Conservation (phyloP, 1,284 basidiomycete species). For the Laetiporus sulphureus region DNA sequence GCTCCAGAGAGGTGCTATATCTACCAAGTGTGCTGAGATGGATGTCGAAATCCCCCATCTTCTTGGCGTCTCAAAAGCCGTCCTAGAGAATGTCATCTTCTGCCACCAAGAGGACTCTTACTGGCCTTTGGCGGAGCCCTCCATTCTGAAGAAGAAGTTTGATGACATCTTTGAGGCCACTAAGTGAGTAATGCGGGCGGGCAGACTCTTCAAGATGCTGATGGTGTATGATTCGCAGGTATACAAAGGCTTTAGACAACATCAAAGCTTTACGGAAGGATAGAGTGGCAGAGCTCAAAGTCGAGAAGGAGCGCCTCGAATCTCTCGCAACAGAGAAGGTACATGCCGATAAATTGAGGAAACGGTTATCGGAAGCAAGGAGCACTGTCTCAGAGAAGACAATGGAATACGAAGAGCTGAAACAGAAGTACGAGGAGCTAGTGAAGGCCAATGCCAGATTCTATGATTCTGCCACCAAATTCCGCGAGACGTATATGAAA, state of each 20-base stretch:
- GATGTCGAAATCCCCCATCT: constrained; percentile 89
- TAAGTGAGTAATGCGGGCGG: constrained; percentile 43
- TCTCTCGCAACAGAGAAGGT: constrained; percentile 80
- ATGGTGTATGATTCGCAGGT: constrained; percentile 40
- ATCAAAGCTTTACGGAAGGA: constrained; percentile 92
- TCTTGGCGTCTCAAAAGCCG: constrained; percentile 95
- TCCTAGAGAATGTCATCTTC: constrained; percentile 98
- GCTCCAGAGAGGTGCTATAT: constrained; percentile 76
- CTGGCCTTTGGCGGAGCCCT: constrained; percentile 93
- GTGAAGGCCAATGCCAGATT: constrained; percentile 77
- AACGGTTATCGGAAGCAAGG: constrained; percentile 61
- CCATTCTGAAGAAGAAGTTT: constrained; percentile 94
- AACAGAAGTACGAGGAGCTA: constrained; percentile 56
- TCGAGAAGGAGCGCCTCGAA: constrained; percentile 85
- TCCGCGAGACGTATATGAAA: constrained; percentile 76
- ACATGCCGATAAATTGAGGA: constrained; percentile 78
- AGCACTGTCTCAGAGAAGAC: constrained; percentile 66
- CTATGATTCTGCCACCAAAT: constrained; percentile 79
- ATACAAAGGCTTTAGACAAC: constrained; percentile 93
- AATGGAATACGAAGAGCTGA: constrained; percentile 69
- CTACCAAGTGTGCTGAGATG: constrained; percentile 95
- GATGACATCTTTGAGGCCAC: constrained; percentile 99
- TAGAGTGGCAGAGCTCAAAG: constrained; percentile 83
- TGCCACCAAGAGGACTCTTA: constrained; percentile 99
- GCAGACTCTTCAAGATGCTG: background rate